These are phyloP conservation scores for Cyberlindnera mississippiensis DNA, from an alignment of 805 yeast species.

Conservation along the genomic window DNA sequence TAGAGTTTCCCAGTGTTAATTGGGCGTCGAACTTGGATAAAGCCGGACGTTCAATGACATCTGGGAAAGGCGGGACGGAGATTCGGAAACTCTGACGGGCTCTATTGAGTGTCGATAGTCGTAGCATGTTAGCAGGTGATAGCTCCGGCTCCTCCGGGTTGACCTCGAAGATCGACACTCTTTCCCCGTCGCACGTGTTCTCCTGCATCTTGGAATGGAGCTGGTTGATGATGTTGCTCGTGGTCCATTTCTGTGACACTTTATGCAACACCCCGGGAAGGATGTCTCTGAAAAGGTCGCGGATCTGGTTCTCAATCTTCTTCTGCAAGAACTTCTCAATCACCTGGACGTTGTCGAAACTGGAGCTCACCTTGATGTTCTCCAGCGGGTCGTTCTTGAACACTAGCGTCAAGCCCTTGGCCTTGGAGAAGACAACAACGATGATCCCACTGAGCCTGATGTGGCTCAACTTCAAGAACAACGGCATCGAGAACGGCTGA, in stretches of 20 bases:
- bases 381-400: conserved; percentile 89
- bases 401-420: conserved; percentile 81
- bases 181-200: conserved; percentile 24
- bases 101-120: conserved; percentile 62
- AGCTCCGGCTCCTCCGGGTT: conserved; percentile 59
- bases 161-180: conserved; percentile 44
- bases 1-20: conserved; percentile 14
- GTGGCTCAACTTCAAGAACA: conserved; percentile 69
- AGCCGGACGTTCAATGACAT: conserved; percentile 52
- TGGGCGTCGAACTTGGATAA: conserved; percentile 22
- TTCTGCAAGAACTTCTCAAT: conserved; percentile 78
- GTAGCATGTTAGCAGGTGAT: conserved; percentile 61
- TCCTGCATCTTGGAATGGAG: conserved; percentile 21
- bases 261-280: conserved; percentile 78
- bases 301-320: conserved; percentile 76
- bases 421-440: conserved; percentile 74
- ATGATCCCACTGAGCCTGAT: conserved; percentile 77
- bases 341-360: conserved; percentile 83
- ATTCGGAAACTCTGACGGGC: conserved; percentile 81
- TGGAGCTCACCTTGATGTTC: conserved; percentile 73
- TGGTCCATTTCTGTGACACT: conserved; percentile 63
- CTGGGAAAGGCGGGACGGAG: conserved; percentile 53
- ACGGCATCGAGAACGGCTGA: conserved; percentile 71
- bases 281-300: conserved; percentile 79
- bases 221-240: conserved; percentile 32